Conservation (phyloP, 441 rosid species). For the Corymbia calophylla region DNA sequence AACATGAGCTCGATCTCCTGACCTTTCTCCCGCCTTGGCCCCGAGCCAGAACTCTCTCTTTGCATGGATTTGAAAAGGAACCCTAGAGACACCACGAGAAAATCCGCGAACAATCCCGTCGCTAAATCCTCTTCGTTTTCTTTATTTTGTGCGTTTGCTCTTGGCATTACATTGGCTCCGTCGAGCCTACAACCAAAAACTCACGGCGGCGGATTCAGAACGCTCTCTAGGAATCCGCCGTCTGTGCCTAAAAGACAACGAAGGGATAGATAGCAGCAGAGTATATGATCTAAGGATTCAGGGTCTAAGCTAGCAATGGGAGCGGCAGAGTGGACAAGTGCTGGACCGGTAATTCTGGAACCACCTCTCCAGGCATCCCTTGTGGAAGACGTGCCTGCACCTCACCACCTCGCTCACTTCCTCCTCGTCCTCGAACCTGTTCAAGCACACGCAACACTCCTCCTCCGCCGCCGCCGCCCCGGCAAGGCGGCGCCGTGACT, state of each 20-base stretch:
- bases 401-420: conserved; percentile 71
- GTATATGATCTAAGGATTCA: background rate
- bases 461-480: conserved; percentile 7
- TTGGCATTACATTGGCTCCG: background rate
- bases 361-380: background rate
- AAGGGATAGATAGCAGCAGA: background rate
- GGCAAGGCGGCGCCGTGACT: background rate
- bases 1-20: background rate
- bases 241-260: background rate
- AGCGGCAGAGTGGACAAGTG: background rate
- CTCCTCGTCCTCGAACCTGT: conserved; percentile 65
- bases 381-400: conserved; percentile 46
- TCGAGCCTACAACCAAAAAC: background rate
- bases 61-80: background rate
- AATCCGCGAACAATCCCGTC: background rate
- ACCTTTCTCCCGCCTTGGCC: background rate
- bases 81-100: background rate
- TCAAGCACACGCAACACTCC: conserved; percentile 81
- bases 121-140: background rate
- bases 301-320: background rate
- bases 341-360: background rate
- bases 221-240: background rate
- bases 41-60: background rate
- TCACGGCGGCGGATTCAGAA: background rate
- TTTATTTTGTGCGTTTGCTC: background rate